Percentiles rank a stretch among this genome's conserved stretches.
Conservation (phyloP, 2,329 filamentous ascomycete genomes). For the Calonectria fujianensis region DNA sequence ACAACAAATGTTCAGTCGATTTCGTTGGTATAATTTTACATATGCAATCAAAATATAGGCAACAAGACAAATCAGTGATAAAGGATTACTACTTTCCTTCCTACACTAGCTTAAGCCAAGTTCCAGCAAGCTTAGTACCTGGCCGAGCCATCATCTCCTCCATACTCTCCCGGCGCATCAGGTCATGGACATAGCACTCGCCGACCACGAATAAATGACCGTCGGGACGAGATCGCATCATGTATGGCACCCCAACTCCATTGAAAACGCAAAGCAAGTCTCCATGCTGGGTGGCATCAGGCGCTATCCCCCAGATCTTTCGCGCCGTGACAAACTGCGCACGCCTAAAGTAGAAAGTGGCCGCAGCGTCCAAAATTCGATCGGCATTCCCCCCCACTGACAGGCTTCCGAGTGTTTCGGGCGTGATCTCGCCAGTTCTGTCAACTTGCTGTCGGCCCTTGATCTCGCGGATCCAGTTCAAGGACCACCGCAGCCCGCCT, state of each 20-base stretch:
- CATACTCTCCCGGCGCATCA: conserved; percentile 18
- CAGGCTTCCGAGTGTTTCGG: not conserved
- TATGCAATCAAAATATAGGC: not conserved
- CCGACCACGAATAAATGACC: not conserved
- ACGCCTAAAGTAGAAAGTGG: not conserved
- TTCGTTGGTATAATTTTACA: not conserved
- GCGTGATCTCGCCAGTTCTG: not conserved
- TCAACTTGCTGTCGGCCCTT: not conserved
- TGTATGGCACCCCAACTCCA: conserved; percentile 19
- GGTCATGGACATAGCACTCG: conserved; percentile 19
- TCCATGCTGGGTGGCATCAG: not conserved
- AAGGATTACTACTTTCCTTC: too few species aligned
- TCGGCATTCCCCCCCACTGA: conserved; percentile 23
- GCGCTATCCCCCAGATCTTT: conserved; percentile 27
- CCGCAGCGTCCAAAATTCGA: conserved; percentile 27
- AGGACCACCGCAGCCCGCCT: conserved; percentile 27
- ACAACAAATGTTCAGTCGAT: not conserved
- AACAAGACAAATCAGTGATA: too few species aligned
- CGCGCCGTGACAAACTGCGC: conserved; percentile 3
- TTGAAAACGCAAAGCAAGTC: conserved; percentile 17
- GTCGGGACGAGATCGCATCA: not conserved
- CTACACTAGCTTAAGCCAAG: not conserved
- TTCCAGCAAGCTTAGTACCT: not conserved
- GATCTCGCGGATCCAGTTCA: conserved; percentile 8
- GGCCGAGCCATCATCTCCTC: not conserved